These are phyloP conservation scores for Fraxinus paxiana DNA, from an alignment of 305 asterid species.

Conservation along the genomic window DNA sequence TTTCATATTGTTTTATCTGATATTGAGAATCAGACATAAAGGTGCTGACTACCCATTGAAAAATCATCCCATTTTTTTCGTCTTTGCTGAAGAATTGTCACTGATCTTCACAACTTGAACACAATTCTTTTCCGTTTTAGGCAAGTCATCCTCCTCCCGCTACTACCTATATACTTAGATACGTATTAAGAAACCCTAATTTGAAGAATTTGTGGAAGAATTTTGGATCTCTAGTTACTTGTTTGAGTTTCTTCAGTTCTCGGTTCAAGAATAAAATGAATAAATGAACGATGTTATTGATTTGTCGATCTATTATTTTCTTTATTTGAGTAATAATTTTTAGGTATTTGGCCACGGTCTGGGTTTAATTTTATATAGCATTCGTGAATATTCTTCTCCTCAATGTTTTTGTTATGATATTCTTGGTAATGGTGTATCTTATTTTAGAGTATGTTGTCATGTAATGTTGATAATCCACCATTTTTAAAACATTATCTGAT, in stretches of 20 bases:
- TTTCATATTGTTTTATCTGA: background rate
- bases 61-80: background rate
- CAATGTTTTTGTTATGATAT: background rate
- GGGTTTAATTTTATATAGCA: background rate
- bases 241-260: background rate
- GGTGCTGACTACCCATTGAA: background rate
- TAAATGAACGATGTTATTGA: background rate
- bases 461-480: background rate
- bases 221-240: slow-evolving; percentile 19
- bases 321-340: slow-evolving; percentile 4
- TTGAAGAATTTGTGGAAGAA: slow-evolving; percentile 8
- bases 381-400: background rate
- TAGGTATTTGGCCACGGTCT: background rate
- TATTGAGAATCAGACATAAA: slow-evolving; percentile 16
- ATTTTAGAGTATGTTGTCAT: background rate
- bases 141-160: slow-evolving; percentile 20
- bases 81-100: background rate
- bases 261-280: slow-evolving; percentile 4
- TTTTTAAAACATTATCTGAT: background rate
- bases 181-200: slow-evolving; percentile 17
- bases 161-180: background rate
- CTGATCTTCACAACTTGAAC: background rate
- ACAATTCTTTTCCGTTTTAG: slow-evolving; percentile 18
- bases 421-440: background rate
- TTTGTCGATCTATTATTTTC: background rate